Evolutionary conservation across 805 yeast genomes (phyloP).

Genomic region (Candida sithepensis): DNA sequence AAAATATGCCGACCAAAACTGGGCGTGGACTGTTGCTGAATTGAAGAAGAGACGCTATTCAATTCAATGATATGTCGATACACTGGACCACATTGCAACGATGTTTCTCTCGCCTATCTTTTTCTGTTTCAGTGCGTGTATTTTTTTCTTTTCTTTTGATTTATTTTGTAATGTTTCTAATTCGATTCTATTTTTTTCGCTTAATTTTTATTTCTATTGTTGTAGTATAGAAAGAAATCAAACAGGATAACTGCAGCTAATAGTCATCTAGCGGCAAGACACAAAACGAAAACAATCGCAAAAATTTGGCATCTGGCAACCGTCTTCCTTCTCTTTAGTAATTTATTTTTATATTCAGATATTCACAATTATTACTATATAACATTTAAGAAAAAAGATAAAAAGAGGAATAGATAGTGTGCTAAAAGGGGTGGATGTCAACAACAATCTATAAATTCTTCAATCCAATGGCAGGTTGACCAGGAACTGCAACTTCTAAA

Average conservation of each 20-base stretch:
- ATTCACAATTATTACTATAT: background rate
- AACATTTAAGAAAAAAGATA: background rate
- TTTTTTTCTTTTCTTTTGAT: too few relatives aligned
- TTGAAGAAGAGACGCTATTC: conserved; percentile 49
- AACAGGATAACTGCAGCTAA: too few relatives aligned
- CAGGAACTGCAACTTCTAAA: conserved; percentile 85
- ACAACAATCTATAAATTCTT: conserved; percentile 43
- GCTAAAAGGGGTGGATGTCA: background rate
- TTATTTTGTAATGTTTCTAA: too few relatives aligned
- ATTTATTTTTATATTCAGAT: background rate
- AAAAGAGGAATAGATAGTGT: background rate
- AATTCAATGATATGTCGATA: conserved; percentile 12
- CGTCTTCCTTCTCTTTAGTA: too few relatives aligned
- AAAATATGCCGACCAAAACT: conserved; percentile 62
- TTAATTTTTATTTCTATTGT: background rate
- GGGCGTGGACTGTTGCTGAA: conserved; percentile 76
- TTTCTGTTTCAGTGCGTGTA: too few relatives aligned
- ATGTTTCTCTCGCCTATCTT: too few relatives aligned
- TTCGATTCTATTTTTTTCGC: too few relatives aligned
- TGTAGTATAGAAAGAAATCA: too few relatives aligned
- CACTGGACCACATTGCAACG: too few relatives aligned
- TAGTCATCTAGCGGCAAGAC: too few relatives aligned
- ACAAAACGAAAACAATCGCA: too few relatives aligned
- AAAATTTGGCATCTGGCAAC: too few relatives aligned
- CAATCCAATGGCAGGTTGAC: conserved; percentile 83